These are phyloP conservation scores for Lentithecium fluviatile DNA, from an alignment of 495 filamentous ascomycete species.

Conservation along the genomic window DNA sequence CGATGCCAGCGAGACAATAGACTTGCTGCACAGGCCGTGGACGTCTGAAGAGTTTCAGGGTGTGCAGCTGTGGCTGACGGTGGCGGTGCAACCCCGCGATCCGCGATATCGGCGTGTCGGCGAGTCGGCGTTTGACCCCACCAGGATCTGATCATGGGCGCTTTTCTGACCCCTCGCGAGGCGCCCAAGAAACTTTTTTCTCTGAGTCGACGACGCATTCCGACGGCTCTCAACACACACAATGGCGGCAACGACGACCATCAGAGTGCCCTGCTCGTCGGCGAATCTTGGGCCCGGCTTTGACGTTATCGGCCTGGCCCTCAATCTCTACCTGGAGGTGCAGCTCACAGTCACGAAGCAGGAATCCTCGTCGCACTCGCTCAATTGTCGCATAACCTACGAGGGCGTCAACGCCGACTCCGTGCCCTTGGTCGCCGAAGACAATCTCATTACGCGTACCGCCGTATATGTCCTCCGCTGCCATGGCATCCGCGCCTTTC, in stretches of 20 bases:
- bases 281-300: conserved; percentile 97
- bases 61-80: too few relatives aligned
- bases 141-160: neutral
- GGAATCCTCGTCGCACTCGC: conserved; percentile 55
- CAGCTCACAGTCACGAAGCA: conserved; percentile 63
- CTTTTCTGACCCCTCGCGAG: neutral
- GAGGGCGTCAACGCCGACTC: conserved; percentile 77
- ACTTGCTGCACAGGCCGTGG: too few relatives aligned
- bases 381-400: conserved; percentile 88
- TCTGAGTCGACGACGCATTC: neutral
- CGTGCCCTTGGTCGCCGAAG: conserved; percentile 73
- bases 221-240: neutral
- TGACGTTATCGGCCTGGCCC: conserved; percentile 91
- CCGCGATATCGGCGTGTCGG: neutral
- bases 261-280: conserved; percentile 73
- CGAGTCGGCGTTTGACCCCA: neutral
- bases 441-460: conserved; percentile 86
- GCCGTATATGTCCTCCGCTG: conserved; percentile 91
- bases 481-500: conserved; percentile 79
- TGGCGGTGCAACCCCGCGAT: neutral
- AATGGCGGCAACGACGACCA: conserved; percentile 29
- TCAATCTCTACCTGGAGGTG: conserved; percentile 87
- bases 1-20: too few relatives aligned
- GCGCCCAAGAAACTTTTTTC: neutral
- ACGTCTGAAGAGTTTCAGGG: too few relatives aligned